phyloP scores from a whole-genome alignment of 1,139 yeast genomes.

The Zhuliangozyma parablackwelliae region DNA sequence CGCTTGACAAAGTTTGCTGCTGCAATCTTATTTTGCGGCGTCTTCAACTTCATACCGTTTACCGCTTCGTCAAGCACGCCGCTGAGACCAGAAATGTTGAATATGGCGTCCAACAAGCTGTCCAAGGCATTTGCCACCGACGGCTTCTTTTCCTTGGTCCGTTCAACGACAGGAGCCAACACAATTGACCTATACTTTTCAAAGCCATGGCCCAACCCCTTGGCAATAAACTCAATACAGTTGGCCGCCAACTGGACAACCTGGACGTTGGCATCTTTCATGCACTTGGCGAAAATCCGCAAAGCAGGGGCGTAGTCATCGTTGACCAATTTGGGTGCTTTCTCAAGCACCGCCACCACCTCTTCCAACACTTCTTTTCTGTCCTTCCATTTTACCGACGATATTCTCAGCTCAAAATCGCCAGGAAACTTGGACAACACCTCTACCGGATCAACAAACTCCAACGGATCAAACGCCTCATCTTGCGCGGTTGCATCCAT shows the following conservation, averaged over 20 bases:
- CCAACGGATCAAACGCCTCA: slow-evolving; percentile 33
- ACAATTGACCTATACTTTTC: slow-evolving; percentile 49
- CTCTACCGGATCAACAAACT: slow-evolving; percentile 45
- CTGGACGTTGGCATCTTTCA: slow-evolving; percentile 87
- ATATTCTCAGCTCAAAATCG: slow-evolving; percentile 51
- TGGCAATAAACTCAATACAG: slow-evolving; percentile 58
- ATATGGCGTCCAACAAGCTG: slow-evolving; percentile 63
- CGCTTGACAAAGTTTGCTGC: slow-evolving; percentile 61
- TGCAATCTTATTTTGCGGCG: slow-evolving; percentile 79
- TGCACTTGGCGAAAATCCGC: slow-evolving; percentile 60
- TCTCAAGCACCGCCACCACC: slow-evolving; percentile 47
- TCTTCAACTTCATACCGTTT: slow-evolving; percentile 63
- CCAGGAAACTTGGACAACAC: slow-evolving; percentile 64
- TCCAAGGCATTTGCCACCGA: slow-evolving; percentile 69
- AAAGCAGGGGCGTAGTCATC: slow-evolving; percentile 63
- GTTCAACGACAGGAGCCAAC: slow-evolving; percentile 64
- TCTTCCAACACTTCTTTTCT: slow-evolving; percentile 83
- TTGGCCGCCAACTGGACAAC: slow-evolving; percentile 81
- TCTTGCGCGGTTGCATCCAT: slow-evolving; percentile 31
- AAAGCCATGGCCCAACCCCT: slow-evolving; percentile 59
- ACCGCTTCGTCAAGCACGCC: slow-evolving; percentile 63
- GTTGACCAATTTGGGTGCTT: slow-evolving; percentile 37
- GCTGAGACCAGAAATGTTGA: slow-evolving; percentile 43
- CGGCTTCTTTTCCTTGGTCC: slow-evolving; percentile 85
- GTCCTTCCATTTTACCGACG: slow-evolving; percentile 83